Evolutionary conservation across 2,329 filamentous ascomycete genomes (phyloP).

Genomic region (Botrytis pseudocinerea): DNA sequence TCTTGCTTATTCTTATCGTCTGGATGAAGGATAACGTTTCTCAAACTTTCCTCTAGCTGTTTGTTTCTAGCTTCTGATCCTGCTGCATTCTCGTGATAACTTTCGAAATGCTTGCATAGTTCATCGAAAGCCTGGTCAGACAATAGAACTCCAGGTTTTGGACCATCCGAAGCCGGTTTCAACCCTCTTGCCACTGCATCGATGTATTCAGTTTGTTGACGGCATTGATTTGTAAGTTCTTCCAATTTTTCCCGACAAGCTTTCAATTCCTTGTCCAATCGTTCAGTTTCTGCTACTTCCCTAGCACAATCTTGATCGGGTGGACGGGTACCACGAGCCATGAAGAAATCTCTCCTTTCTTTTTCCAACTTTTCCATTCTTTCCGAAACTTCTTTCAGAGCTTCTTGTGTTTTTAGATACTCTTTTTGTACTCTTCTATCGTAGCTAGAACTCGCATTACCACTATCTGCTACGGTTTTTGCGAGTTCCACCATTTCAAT

Average conservation of each 20-base stretch:
- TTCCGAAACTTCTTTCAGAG: neutral
- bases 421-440: neutral
- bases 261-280: neutral
- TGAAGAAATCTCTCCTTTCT: neutral
- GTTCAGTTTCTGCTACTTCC: neutral
- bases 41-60: neutral
- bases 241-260: neutral
- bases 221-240: neutral
- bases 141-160: neutral
- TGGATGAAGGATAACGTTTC: neutral
- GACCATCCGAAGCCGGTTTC: neutral
- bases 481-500: neutral
- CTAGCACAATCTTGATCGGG: neutral
- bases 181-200: neutral
- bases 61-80: neutral
- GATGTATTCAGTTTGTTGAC: neutral
- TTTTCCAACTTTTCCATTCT: neutral
- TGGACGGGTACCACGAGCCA: neutral
- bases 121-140: neutral
- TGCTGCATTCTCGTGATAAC: conserved; percentile 10
- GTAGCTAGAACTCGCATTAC: neutral
- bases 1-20: neutral
- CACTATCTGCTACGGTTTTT: no score
- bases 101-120: conserved; percentile 5
- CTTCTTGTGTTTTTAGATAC: neutral